phyloP scores from a whole-genome alignment of 306 rosid species.

The Cucurbita pepo region DNA sequence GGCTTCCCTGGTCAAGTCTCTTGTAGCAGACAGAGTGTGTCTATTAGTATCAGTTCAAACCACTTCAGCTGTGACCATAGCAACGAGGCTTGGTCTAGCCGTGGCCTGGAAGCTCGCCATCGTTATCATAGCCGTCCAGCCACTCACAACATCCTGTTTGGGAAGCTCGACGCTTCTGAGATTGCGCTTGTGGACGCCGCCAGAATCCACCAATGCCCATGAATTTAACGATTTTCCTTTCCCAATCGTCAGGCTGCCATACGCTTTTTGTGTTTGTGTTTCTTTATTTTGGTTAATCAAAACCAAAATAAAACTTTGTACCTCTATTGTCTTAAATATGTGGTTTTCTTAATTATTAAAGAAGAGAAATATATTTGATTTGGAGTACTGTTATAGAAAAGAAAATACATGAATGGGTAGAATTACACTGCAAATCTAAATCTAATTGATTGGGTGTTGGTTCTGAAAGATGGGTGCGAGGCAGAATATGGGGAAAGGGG shows the following conservation, averaged over 20 bases:
- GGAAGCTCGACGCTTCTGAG: conserved; percentile 64
- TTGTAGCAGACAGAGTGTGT: conserved; percentile 70
- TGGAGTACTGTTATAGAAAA: not conserved
- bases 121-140: conserved; percentile 83
- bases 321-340: not conserved
- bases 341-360: not conserved
- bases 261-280: too few species aligned
- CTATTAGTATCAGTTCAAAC: conserved; percentile 69
- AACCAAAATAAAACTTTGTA: too few species aligned
- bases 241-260: not conserved
- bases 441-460: too few species aligned
- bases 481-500: conserved; percentile 96
- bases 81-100: conserved; percentile 70
- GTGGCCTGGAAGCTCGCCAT: conserved; percentile 94
- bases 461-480: too few species aligned
- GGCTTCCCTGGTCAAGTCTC: conserved; percentile 84
- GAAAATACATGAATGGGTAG: not conserved
- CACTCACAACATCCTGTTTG: conserved; percentile 63
- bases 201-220: conserved; percentile 68
- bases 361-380: not conserved
- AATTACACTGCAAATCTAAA: too few species aligned
- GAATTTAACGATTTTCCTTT: conserved; percentile 36
- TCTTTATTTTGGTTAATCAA: not conserved
- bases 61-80: conserved; percentile 65
- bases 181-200: conserved; percentile 72